These are phyloP conservation scores for Entomortierella parvispora DNA, from an alignment of 192 early-diverging fungal species.

Conservation along the genomic window DNA sequence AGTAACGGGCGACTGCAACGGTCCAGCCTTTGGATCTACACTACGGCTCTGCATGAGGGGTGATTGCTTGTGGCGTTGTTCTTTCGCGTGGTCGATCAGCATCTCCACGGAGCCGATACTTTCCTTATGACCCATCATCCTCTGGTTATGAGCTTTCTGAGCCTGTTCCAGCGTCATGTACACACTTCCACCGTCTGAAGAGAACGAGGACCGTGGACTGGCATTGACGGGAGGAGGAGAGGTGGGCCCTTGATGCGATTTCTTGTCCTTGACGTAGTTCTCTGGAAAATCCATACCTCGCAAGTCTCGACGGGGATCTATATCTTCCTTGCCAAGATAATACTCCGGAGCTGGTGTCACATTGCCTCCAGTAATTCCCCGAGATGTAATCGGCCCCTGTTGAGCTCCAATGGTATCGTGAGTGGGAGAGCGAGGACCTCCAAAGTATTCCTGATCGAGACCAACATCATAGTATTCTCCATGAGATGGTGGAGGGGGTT, in stretches of 20 bases:
- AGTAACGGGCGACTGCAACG: constrained; percentile 1
- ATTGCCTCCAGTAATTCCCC: constrained; percentile 11
- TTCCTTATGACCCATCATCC: constrained; percentile 39
- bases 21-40: not conserved
- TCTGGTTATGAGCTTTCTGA: constrained; percentile 35
- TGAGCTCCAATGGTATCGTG: constrained; percentile 17
- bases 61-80: not conserved
- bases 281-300: constrained; percentile 26
- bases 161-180: constrained; percentile 40
- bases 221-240: not conserved
- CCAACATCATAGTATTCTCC: constrained; percentile 25
- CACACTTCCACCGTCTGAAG: constrained; percentile 13
- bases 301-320: constrained; percentile 31
- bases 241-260: not conserved
- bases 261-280: constrained; percentile 12
- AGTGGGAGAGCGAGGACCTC: not conserved
- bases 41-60: not conserved
- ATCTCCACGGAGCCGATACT: constrained; percentile 23
- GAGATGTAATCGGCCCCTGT: not conserved
- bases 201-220: constrained; percentile 20
- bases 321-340: constrained; percentile 36
- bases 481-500: too few species aligned
- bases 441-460: constrained; percentile 22
- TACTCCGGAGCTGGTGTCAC: constrained; percentile 33
- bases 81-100: constrained; percentile 1